Percentiles rank a stretch among this genome's conserved stretches.
phyloP scores from a whole-genome alignment of 148 eudicot species.

The Rhododendron henanense region DNA sequence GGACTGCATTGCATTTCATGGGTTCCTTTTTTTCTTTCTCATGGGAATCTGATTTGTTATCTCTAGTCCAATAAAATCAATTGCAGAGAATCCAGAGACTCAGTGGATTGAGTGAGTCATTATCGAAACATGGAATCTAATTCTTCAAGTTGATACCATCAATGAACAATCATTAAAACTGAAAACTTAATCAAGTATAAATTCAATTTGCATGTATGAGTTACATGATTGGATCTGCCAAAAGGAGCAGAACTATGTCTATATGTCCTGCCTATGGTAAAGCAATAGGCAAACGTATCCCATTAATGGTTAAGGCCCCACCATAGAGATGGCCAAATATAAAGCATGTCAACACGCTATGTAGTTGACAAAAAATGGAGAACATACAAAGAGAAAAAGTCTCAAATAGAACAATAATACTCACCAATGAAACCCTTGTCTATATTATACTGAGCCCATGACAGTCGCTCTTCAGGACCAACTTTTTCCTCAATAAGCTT shows the following conservation, averaged over 20 bases:
- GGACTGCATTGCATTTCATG: neutral
- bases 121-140: neutral
- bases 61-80: neutral
- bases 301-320: neutral
- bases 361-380: neutral
- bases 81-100: neutral
- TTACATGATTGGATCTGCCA: neutral
- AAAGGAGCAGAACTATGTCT: neutral
- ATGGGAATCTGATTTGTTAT: neutral
- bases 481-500: conserved; percentile 29
- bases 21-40: neutral
- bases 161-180: neutral
- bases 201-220: neutral
- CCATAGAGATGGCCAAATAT: neutral
- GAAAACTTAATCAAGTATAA: neutral
- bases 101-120: neutral
- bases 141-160: neutral
- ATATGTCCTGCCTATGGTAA: neutral
- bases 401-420: neutral
- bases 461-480: conserved; percentile 26
- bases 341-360: neutral
- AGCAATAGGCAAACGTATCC: neutral
- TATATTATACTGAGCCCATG: conserved; percentile 30
- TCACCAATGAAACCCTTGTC: conserved; percentile 40
- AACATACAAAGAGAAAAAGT: neutral